phyloP scores from a whole-genome alignment of 2,329 filamentous ascomycete genomes.

The Lomentospora prolificans region DNA sequence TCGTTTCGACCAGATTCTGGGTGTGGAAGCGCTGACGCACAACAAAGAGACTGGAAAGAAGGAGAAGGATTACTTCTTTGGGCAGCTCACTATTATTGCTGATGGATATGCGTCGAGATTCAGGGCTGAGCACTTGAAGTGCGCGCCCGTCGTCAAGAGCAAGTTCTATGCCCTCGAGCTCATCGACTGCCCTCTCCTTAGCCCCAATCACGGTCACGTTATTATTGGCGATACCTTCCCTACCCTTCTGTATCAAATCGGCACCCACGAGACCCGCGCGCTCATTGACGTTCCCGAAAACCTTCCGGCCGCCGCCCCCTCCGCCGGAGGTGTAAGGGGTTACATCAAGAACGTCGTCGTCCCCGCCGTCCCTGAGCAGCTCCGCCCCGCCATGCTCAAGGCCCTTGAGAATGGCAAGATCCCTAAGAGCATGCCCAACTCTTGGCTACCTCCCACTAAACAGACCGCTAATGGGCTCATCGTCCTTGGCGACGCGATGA shows the following conservation, averaged over 20 bases:
- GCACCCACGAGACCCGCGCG: constrained; percentile 83
- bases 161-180: constrained; percentile 94
- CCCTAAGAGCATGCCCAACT: constrained; percentile 84
- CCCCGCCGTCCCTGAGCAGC: constrained; percentile 60
- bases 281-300: constrained; percentile 80
- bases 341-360: constrained; percentile 75
- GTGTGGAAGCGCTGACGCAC: constrained; percentile 64
- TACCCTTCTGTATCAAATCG: constrained; percentile 92
- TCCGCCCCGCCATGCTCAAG: constrained; percentile 63
- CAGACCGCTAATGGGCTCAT: constrained; percentile 56
- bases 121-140: constrained; percentile 64
- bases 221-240: constrained; percentile 68
- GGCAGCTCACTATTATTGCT: constrained; percentile 74
- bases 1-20: constrained; percentile 62
- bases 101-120: constrained; percentile 93
- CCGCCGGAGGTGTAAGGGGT: constrained; percentile 71
- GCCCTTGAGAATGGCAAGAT: constrained; percentile 73
- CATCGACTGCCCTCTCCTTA: constrained; percentile 73
- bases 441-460: constrained; percentile 69
- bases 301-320: constrained; percentile 60
- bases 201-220: constrained; percentile 73
- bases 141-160: constrained; percentile 60
- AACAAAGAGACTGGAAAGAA: constrained; percentile 46
- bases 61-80: constrained; percentile 71
- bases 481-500: constrained; percentile 87